These are phyloP conservation scores for Pleurotus cornucopiae DNA, from an alignment of 768 basidiomycete species.

Conservation along the genomic window DNA sequence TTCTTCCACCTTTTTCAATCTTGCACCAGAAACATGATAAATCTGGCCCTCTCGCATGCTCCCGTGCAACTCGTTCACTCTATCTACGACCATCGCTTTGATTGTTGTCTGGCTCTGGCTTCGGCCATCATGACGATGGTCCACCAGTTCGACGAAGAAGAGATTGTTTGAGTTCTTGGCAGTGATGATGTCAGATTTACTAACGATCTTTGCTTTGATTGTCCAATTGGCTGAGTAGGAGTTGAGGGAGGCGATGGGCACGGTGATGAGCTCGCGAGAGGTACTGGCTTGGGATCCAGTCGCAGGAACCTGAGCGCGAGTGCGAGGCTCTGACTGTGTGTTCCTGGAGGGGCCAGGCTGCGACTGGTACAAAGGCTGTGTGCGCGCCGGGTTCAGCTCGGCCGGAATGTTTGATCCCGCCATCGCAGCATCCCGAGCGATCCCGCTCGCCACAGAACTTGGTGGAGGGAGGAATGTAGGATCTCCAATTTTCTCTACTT, in stretches of 20 bases:
- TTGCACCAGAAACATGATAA: background rate
- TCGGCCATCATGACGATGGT: background rate
- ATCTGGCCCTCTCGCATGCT: background rate
- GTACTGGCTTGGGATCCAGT: no score
- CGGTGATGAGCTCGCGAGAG: background rate
- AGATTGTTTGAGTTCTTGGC: background rate
- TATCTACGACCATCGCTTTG: background rate
- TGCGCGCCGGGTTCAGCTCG: background rate
- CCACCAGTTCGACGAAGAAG: background rate
- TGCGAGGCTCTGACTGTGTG: no score
- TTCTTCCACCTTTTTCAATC: background rate
- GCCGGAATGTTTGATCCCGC: background rate
- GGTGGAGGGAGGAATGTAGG: background rate
- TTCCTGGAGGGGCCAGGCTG: background rate
- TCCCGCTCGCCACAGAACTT: slow-evolving; percentile 2
- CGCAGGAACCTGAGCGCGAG: no score
- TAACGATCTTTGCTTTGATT: background rate
- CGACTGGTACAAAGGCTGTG: background rate
- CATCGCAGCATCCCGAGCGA: slow-evolving; percentile 2
- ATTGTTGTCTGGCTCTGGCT: background rate
- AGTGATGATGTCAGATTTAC: background rate
- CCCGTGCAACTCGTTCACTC: background rate
- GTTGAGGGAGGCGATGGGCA: background rate
- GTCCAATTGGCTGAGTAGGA: background rate
- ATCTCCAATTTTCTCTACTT: background rate